Conservation (phyloP, 768 basidiomycete species). For the Panus rudis region DNA sequence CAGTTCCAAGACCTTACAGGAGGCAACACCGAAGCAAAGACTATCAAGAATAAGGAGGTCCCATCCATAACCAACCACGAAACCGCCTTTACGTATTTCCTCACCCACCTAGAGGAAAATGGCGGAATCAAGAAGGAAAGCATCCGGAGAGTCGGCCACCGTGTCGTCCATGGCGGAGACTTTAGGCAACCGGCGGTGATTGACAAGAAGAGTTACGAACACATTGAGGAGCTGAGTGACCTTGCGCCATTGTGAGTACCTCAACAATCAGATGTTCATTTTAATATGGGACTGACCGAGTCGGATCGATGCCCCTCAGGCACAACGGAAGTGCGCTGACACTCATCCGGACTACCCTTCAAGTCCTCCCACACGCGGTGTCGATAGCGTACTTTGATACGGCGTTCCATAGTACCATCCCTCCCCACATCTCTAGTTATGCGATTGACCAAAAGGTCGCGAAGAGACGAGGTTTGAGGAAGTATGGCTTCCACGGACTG, state of each 20-base stretch:
- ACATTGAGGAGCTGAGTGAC: constrained; percentile 68
- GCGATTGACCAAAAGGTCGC: constrained; percentile 64
- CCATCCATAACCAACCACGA: constrained; percentile 47
- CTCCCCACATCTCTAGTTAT: constrained; percentile 70
- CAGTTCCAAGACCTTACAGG: constrained; percentile 6
- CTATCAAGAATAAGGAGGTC: constrained; percentile 29
- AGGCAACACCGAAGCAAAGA: constrained; percentile 29
- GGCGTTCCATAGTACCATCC: constrained; percentile 74
- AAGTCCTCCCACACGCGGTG: constrained; percentile 54
- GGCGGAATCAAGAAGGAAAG: constrained; percentile 34
- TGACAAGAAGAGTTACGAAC: constrained; percentile 58
- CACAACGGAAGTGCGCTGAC: constrained; percentile 59
- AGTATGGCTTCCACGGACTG: constrained; percentile 90
- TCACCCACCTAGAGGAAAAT: constrained; percentile 38
- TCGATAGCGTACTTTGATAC: constrained; percentile 89
- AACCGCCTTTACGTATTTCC: constrained; percentile 56
- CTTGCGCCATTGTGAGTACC: constrained; percentile 69
- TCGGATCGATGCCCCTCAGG: constrained; percentile 22
- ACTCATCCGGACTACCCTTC: constrained; percentile 54
- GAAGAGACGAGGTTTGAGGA: constrained; percentile 60
- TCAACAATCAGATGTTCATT: not conserved
- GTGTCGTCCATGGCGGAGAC: constrained; percentile 85
- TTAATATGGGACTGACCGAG: not conserved
- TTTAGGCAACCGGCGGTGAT: constrained; percentile 67
- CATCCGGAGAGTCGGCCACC: constrained; percentile 59